Evolutionary conservation across 192 early-diverging fungal genomes (phyloP), one percentile per base, ranked within the genome.

Genomic region (Coemansia sp.): DNA sequence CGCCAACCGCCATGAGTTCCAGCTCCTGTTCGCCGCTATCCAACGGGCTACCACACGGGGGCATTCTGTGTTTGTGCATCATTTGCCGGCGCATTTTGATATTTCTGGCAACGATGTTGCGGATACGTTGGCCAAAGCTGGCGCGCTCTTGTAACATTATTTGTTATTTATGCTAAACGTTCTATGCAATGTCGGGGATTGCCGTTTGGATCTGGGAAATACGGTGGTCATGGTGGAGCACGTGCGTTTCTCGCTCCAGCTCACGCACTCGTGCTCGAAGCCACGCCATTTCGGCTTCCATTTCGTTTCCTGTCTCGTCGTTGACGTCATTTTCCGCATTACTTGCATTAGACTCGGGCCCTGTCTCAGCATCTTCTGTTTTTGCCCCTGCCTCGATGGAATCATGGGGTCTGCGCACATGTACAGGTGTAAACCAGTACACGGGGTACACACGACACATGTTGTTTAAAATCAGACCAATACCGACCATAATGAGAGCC

Each of bases 41-140:
- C 23, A 37, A 24, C n/a, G 18, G 15, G 54, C 73, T 2, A n/a
- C 60, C 6, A 20, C 24, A 18, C 56, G 26, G 7, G 76, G 76
- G 5, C 67, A 61, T 24, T 66, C 47, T 6, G 67, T 79, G 12
- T 73, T 73, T 67, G 52, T 79, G 38, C 76, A 79, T 42, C 76
- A 79, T 34, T 31, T 79, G 46, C 76, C 76, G 0, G 67, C 70
- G 0, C 76, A 79, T 25, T 67, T 63, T 3, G 76, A 67, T 1
- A 73, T 79, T 31, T 31, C 56, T 7, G 76, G 76, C 24, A 79
- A 79, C 61, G 76, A 73, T 31, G 52, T 73, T 23, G 76, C 76
- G 1, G 76, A 79, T 28, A 67, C 68, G 56, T 37, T 79, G 60
- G 76, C 76, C 42, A 79, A 79, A 24, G 76, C 76, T 23, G 76